A percentile compares a stretch with the other conserved stretches of the same genome.
phyloP scores from a whole-genome alignment of 106 monocot genomes.

The Apostasia ramifera region DNA sequence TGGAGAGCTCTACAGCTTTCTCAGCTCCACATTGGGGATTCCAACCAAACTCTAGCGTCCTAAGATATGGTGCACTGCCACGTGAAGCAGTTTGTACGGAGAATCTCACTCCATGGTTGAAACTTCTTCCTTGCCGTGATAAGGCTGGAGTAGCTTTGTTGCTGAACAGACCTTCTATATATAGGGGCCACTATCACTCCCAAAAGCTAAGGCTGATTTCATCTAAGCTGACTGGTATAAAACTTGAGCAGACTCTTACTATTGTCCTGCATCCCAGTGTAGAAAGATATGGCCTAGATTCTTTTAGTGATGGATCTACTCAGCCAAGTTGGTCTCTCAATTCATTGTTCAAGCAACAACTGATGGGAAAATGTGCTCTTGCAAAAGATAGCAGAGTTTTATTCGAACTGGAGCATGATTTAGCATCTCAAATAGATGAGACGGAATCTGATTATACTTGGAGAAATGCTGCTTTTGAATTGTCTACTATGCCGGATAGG shows the following conservation, averaged over 20 bases:
- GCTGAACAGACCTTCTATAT: constrained; percentile 87
- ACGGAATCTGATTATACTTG: constrained; percentile 25
- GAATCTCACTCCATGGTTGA: constrained; percentile 98
- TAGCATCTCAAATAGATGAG: constrained; percentile 42
- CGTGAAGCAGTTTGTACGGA: constrained; percentile 98
- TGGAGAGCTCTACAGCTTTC: constrained; percentile 74
- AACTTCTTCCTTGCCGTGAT: constrained; percentile 93
- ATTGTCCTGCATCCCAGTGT: constrained; percentile 61
- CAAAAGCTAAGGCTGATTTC: constrained; percentile 66
- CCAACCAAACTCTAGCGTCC: constrained; percentile 34
- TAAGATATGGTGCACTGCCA: constrained; percentile 90
- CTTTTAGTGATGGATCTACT: constrained; percentile 23
- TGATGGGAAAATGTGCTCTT: constrained; percentile 53
- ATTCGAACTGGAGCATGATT: constrained; percentile 61
- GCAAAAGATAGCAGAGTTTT: constrained; percentile 71
- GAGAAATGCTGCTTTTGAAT: constrained; percentile 40
- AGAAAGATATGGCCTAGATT: not conserved
- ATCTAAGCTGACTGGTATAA: constrained; percentile 41
- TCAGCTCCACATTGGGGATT: constrained; percentile 75
- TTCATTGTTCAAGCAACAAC: constrained; percentile 62
- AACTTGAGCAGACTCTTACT: constrained; percentile 69
- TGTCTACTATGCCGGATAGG: constrained; percentile 43
- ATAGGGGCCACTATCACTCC: constrained; percentile 81
- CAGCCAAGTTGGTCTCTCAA: constrained; percentile 85
- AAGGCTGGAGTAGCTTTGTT: constrained; percentile 85